Evolutionary conservation across 2,329 filamentous ascomycete genomes (phyloP).

Genomic region (Peltaster fructicola): DNA sequence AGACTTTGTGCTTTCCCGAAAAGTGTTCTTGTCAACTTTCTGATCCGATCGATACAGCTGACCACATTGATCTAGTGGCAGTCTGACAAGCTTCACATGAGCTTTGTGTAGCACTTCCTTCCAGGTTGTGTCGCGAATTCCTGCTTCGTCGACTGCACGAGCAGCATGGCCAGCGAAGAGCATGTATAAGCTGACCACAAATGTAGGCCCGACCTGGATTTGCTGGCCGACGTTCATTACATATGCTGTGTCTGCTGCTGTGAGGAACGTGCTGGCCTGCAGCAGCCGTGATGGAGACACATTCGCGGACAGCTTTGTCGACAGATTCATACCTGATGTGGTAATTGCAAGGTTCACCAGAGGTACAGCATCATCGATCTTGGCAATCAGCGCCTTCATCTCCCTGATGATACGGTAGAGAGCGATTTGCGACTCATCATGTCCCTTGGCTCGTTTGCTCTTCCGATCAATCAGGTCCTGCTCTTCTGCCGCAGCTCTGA

Average conservation of each 20-base stretch:
- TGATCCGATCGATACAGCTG: constrained; percentile 29
- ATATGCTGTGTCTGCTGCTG: constrained; percentile 72
- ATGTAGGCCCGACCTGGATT: constrained; percentile 73
- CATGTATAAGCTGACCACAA: constrained; percentile 85
- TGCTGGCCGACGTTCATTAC: constrained; percentile 42
- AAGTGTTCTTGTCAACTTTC: constrained; percentile 11
- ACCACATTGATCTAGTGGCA: constrained; percentile 42
- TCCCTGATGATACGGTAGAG: constrained; percentile 53
- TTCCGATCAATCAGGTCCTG: constrained; percentile 36
- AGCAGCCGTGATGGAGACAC: constrained; percentile 81
- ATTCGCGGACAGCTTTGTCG: constrained; percentile 57
- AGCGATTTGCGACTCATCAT: constrained; percentile 43
- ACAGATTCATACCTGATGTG: constrained; percentile 75
- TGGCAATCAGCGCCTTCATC: constrained; percentile 54
- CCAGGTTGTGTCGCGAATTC: constrained; percentile 58
- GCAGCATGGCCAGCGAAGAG: constrained; percentile 65
- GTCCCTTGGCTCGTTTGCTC: constrained; percentile 29
- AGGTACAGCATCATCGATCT: constrained; percentile 82
- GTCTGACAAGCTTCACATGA: constrained; percentile 58
- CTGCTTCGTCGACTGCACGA: constrained; percentile 36
- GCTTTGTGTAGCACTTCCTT: constrained; percentile 95
- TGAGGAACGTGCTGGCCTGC: constrained; percentile 84
- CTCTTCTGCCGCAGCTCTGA: constrained; percentile 50
- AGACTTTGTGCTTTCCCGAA: constrained; percentile 6
- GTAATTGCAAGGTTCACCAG: constrained; percentile 87